These are phyloP conservation scores for Medicago lupulina DNA, from an alignment of 306 rosid genomes.

Conservation along the genomic window DNA sequence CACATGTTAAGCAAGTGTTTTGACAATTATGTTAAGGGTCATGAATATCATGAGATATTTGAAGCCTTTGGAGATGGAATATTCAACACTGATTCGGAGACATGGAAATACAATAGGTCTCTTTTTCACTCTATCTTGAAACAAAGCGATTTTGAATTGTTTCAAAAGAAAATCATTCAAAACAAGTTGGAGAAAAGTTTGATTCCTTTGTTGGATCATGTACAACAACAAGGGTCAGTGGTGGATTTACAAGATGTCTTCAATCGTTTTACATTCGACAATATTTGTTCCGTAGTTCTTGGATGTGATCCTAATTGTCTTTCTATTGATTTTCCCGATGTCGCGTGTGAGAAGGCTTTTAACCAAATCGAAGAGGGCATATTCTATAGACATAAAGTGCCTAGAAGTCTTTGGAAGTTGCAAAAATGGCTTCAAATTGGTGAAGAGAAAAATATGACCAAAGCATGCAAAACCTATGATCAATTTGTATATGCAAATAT, in stretches of 20 bases:
- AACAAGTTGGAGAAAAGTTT: slow-evolving; percentile 36
- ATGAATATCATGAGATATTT: slow-evolving; percentile 43
- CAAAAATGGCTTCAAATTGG: slow-evolving; percentile 55
- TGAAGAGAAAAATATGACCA: slow-evolving; percentile 37
- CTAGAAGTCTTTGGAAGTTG: slow-evolving; percentile 52
- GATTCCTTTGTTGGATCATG: slow-evolving; percentile 39
- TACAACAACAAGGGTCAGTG: background rate
- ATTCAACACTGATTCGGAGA: slow-evolving; percentile 40
- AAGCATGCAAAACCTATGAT: slow-evolving; percentile 46
- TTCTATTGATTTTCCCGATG: slow-evolving; percentile 44
- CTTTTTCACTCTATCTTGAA: slow-evolving; percentile 35
- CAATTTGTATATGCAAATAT: slow-evolving; percentile 43
- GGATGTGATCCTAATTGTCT: slow-evolving; percentile 54
- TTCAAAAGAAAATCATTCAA: slow-evolving; percentile 30
- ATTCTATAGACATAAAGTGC: slow-evolving; percentile 43
- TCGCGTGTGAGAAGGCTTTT: slow-evolving; percentile 51
- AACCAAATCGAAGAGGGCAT: slow-evolving; percentile 40
- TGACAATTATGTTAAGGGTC: slow-evolving; percentile 40
- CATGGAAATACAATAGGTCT: slow-evolving; percentile 42
- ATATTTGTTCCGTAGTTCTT: slow-evolving; percentile 42
- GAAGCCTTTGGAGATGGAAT: slow-evolving; percentile 53
- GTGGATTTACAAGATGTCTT: background rate
- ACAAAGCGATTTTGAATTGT: background rate
- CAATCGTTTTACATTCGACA: slow-evolving; percentile 44
- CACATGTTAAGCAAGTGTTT: slow-evolving; percentile 46